Evolutionary conservation across 164 flowering plant species (phyloP), one percentile per base, ranked within the genome.

Genomic region (Umbilicus rupestris): DNA sequence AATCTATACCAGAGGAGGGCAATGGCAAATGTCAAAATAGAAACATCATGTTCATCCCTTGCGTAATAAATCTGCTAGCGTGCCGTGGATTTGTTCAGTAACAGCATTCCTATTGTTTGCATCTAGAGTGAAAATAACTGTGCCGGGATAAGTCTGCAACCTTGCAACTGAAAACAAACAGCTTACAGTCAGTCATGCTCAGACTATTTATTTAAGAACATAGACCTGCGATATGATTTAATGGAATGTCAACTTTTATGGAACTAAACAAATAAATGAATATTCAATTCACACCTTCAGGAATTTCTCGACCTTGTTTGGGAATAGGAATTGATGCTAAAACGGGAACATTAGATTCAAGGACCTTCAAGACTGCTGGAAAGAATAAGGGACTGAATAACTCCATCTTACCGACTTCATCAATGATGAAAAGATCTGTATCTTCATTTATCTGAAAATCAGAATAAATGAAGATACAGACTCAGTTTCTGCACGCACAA

Each of bases 371-470:
- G n/a, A 90, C 94, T 42, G 94, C 86, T 45, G 93, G 92, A 73
- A 88, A 86, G 76, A 92, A 92, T 9, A 85, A 80, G 22, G 96
- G 77, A 69, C 96, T 88, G 74, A 55, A 86, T 70, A 92, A 74
- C 82, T 92, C 96, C 97, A 92, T 92, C 72, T 87, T 90, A 49
- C 98, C 98, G 73, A 92, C 86, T 80, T 92, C 98, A 74, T 92
- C 98, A 58, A 92, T 88, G 75, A 92, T 52, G 74, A 88, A 84
- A 64, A 90, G 84, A 79, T 87, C 88, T 26, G 89, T 80, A 29
- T 87, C 94, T 73, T 85, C 87, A 76, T 70, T 84, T 22, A 87
- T 78, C 98, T 92, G 76, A 68, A 42, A 73, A 42, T 26, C 47
- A 28, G 42, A 17, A 33, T n/a, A n/a, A n/a, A n/a, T n/a, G n/a